These are phyloP conservation scores for Phytophthora europaea DNA, from an alignment of 352 stramenopile species.

Conservation along the genomic window DNA sequence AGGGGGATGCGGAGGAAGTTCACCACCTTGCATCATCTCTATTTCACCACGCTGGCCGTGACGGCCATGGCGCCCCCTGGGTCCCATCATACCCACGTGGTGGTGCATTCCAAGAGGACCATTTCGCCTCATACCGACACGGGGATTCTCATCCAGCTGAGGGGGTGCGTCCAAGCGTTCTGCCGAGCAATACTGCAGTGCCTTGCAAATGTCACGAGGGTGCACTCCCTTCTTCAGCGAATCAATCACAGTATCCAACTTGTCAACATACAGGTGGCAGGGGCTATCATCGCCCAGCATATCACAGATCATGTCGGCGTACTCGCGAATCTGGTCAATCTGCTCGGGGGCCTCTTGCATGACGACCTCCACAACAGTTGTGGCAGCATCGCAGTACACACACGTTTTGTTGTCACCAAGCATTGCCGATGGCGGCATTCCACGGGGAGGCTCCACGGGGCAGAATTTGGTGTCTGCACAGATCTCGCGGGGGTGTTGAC, in stretches of 20 bases:
- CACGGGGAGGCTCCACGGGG: slow-evolving; percentile 21
- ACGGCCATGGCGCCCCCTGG: slow-evolving; percentile 2
- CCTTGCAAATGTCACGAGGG: slow-evolving; percentile 56
- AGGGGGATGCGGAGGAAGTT: slow-evolving; percentile 14
- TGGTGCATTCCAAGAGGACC: slow-evolving; percentile 31
- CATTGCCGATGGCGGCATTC: slow-evolving; percentile 3
- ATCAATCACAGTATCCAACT: slow-evolving; percentile 61
- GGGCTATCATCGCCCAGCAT: slow-evolving; percentile 61
- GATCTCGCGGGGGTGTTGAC: slow-evolving; percentile 53
- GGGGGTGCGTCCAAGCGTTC: slow-evolving; percentile 5
- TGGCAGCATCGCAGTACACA: slow-evolving; percentile 69
- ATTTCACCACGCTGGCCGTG: background rate
- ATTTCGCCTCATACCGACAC: slow-evolving; percentile 40
- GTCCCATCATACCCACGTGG: slow-evolving; percentile 27
- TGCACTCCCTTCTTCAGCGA: slow-evolving; percentile 53
- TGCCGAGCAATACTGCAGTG: slow-evolving; percentile 50
- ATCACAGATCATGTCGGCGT: slow-evolving; percentile 64
- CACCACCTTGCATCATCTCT: slow-evolving; percentile 13
- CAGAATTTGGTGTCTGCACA: slow-evolving; percentile 58
- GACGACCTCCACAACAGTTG: slow-evolving; percentile 58
- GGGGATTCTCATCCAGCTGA: slow-evolving; percentile 22
- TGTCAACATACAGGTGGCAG: slow-evolving; percentile 55
- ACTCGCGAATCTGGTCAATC: slow-evolving; percentile 57
- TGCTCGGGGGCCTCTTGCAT: slow-evolving; percentile 55
- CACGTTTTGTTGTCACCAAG: slow-evolving; percentile 48